These are phyloP conservation scores for Furculomyces boomerangus DNA, from an alignment of 371 early-diverging fungal species.

Conservation along the genomic window DNA sequence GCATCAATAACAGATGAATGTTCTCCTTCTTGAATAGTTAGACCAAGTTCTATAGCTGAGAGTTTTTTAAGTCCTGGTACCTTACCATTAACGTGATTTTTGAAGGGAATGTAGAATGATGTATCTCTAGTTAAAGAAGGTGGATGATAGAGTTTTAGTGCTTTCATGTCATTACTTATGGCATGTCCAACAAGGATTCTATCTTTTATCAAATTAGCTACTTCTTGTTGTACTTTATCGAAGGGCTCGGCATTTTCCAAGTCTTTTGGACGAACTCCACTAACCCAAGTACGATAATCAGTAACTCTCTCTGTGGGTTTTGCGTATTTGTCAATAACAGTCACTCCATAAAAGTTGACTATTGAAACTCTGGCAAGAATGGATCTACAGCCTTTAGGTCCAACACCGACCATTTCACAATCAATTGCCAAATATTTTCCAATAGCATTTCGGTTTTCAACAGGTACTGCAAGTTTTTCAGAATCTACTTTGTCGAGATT, in stretches of 20 bases:
- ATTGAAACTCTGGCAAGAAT: slow-evolving; percentile 78
- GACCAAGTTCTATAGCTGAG: slow-evolving; percentile 48
- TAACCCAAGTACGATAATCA: slow-evolving; percentile 81
- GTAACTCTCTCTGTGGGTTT: slow-evolving; percentile 62
- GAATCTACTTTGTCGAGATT: background rate
- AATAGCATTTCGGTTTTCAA: slow-evolving; percentile 17
- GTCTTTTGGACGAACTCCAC: slow-evolving; percentile 76
- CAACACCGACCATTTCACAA: slow-evolving; percentile 98
- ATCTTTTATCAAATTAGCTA: slow-evolving; percentile 59
- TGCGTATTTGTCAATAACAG: slow-evolving; percentile 71
- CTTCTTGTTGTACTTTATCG: slow-evolving; percentile 51
- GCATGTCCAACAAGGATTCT: slow-evolving; percentile 84
- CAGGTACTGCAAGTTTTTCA: slow-evolving; percentile 2
- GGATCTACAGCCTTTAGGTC: slow-evolving; percentile 54
- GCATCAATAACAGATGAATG: slow-evolving; percentile 92
- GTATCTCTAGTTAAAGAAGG: slow-evolving; percentile 65
- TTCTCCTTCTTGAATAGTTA: slow-evolving; percentile 68
- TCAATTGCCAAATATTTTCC: slow-evolving; percentile 85
- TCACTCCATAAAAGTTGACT: slow-evolving; percentile 83
- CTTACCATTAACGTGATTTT: slow-evolving; percentile 37
- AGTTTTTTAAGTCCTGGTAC: slow-evolving; percentile 57
- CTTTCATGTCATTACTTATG: slow-evolving; percentile 64
- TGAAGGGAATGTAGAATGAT: slow-evolving; percentile 51
- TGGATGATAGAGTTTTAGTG: slow-evolving; percentile 66
- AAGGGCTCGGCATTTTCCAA: slow-evolving; percentile 47